Evolutionary conservation across 495 filamentous ascomycete genomes (phyloP).

Genomic region (Talaromyces trachyspermus): DNA sequence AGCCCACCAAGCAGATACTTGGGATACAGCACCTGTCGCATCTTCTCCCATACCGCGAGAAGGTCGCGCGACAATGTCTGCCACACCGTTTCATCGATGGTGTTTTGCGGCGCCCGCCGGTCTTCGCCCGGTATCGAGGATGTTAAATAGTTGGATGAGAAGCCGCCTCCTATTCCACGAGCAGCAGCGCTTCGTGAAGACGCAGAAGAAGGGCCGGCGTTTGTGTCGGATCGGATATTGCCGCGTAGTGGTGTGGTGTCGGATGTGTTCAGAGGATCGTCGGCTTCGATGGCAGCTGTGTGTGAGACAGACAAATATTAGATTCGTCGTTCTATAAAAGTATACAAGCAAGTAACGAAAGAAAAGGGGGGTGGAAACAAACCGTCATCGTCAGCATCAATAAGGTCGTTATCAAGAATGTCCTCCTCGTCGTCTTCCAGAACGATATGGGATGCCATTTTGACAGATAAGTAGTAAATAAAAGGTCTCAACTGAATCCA

Average conservation of each 20-base stretch:
- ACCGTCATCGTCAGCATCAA: constrained; percentile 98
- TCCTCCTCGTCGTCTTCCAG: constrained; percentile 51
- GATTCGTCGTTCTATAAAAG: not conserved
- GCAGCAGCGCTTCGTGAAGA: constrained; percentile 22
- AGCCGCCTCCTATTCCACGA: constrained; percentile 40
- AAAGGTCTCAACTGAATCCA: not conserved
- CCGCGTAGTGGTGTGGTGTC: constrained; percentile 72
- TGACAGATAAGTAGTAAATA: not conserved
- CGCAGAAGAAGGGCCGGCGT: constrained; percentile 14
- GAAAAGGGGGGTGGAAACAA: constrained; percentile 11
- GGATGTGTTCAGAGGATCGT: constrained; percentile 73
- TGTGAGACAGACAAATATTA: not conserved
- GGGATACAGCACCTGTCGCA: constrained; percentile 95
- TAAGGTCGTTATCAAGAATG: constrained; percentile 79
- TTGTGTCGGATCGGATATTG: constrained; percentile 58
- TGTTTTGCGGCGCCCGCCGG: constrained; percentile 84
- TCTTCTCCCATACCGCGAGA: constrained; percentile 90
- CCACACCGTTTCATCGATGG: constrained; percentile 96
- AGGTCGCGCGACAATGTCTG: constrained; percentile 87
- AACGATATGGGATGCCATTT: constrained; percentile 19
- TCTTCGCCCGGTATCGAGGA: constrained; percentile 89
- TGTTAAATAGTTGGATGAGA: constrained; percentile 61
- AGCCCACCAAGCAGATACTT: constrained; percentile 81
- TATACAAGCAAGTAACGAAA: not conserved
- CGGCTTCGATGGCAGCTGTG: constrained; percentile 69